Evolutionary conservation across 805 yeast species (phyloP).

Genomic region (Yarrowia osloensis): DNA sequence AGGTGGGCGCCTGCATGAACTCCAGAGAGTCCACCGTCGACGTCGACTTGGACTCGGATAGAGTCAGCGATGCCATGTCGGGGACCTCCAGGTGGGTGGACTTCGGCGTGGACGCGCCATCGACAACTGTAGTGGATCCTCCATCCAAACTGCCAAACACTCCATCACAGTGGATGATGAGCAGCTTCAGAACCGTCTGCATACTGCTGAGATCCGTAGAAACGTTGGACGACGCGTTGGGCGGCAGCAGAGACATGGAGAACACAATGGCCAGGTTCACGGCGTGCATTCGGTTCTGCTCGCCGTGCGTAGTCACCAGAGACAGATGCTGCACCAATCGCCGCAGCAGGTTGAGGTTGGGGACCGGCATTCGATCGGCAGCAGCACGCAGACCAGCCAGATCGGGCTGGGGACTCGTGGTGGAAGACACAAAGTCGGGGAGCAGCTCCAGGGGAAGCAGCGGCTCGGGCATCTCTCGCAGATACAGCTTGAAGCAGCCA

Average conservation of each 20-base stretch:
- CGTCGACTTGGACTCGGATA: conserved; percentile 1
- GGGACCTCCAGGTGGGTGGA: not conserved
- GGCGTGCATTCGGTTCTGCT: conserved; percentile 80
- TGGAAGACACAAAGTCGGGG: conserved; percentile 50
- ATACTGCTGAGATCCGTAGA: conserved; percentile 56
- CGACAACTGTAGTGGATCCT: not conserved
- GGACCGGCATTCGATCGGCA: conserved; percentile 54
- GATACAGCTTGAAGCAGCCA: conserved; percentile 78
- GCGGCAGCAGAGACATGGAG: conserved; percentile 58
- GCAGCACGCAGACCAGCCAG: conserved; percentile 33
- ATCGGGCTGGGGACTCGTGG: conserved; percentile 35
- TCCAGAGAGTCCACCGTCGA: not conserved
- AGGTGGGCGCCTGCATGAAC: conserved; percentile 12
- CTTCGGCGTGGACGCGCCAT: not conserved
- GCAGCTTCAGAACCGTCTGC: conserved; percentile 53
- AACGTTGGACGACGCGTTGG: conserved; percentile 41
- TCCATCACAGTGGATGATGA: conserved; percentile 46
- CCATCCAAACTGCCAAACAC: conserved; percentile 36
- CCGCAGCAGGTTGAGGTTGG: conserved; percentile 68
- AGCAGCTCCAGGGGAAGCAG: conserved; percentile 68
- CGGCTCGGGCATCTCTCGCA: conserved; percentile 87
- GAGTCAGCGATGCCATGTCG: conserved; percentile 4
- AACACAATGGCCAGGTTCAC: conserved; percentile 90
- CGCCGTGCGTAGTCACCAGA: conserved; percentile 65
- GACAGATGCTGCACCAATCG: conserved; percentile 69